Conservation (phyloP, 768 basidiomycete genomes). For the Artomyces pyxidatus region DNA sequence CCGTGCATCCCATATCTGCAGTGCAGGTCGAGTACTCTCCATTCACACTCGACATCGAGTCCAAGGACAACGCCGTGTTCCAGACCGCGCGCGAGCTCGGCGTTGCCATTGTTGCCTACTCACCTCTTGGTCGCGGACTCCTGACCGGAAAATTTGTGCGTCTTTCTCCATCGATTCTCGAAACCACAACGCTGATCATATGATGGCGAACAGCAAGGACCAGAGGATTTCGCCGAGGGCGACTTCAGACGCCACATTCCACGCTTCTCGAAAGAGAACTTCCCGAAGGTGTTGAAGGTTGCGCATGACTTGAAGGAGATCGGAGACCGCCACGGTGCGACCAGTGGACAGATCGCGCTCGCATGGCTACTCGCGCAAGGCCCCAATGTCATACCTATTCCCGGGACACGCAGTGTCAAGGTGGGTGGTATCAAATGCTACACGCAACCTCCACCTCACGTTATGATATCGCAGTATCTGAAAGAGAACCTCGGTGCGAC, state of each 20-base stretch:
- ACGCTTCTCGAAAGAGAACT: slow-evolving; percentile 30
- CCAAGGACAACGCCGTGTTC: slow-evolving; percentile 24
- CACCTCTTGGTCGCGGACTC: slow-evolving; percentile 43
- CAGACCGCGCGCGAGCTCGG: slow-evolving; percentile 31
- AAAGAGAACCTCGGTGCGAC: slow-evolving; percentile 36
- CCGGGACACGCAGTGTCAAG: slow-evolving; percentile 31
- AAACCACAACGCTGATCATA: not conserved
- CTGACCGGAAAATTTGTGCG: slow-evolving; percentile 38
- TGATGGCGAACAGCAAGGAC: slow-evolving; percentile 16
- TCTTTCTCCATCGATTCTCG: not conserved
- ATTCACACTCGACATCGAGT: slow-evolving; percentile 29
- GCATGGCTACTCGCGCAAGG: slow-evolving; percentile 34
- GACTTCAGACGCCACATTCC: slow-evolving; percentile 22
- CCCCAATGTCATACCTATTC: not conserved
- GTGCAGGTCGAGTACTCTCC: slow-evolving; percentile 31
- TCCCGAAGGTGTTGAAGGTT: slow-evolving; percentile 34
- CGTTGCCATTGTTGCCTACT: slow-evolving; percentile 32
- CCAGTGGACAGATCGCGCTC: slow-evolving; percentile 31
- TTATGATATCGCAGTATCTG: slow-evolving; percentile 26
- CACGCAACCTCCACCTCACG: not conserved
- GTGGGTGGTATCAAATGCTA: slow-evolving; percentile 7
- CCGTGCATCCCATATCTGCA: slow-evolving; percentile 29
- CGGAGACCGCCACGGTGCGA: slow-evolving; percentile 27
- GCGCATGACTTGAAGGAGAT: slow-evolving; percentile 26
- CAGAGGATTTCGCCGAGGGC: slow-evolving; percentile 22